Conservation (phyloP, 768 basidiomycete genomes). For the Sporobolomyces roseus region DNA sequence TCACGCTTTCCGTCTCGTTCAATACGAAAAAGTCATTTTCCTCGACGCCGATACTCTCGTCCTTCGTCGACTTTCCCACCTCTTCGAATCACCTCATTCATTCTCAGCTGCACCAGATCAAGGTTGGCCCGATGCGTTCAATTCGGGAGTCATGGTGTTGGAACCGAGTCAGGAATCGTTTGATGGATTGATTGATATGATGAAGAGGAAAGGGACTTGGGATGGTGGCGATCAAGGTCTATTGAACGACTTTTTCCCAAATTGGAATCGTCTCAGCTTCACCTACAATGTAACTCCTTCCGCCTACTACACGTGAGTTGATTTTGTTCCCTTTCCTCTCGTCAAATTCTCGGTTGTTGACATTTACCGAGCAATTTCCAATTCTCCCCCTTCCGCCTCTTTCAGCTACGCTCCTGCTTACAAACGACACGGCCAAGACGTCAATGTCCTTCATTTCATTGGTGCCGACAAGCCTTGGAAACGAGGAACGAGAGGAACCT, state of each 20-base stretch:
- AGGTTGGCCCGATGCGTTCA: conserved; percentile 99
- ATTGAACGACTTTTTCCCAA: conserved; percentile 71
- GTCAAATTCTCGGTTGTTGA: background rate
- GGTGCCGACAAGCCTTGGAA: conserved; percentile 96
- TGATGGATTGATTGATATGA: conserved; percentile 63
- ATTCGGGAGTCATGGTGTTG: conserved; percentile 89
- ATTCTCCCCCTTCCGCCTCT: conserved; percentile 7
- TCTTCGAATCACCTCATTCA: conserved; percentile 69
- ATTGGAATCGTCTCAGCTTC: conserved; percentile 92
- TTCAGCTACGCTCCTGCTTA: conserved; percentile 92
- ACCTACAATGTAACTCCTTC: conserved; percentile 98
- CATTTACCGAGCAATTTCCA: conserved; percentile 8
- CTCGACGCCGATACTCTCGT: conserved; percentile 90
- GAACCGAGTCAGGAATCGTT: conserved; percentile 80
- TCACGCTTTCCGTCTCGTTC: conserved; percentile 85
- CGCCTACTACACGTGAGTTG: conserved; percentile 83
- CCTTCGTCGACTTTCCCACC: conserved; percentile 79
- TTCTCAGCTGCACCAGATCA: conserved; percentile 95
- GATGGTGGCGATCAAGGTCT: conserved; percentile 99
- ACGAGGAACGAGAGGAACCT: conserved; percentile 33
- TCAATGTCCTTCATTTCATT: conserved; percentile 86
- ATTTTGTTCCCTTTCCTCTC: background rate
- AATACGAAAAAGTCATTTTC: conserved; percentile 80
- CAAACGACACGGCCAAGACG: conserved; percentile 81
- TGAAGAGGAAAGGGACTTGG: conserved; percentile 79